These are phyloP conservation scores for Ceratocystis lukuohia DNA, from an alignment of 2,329 filamentous ascomycete genomes.

Conservation along the genomic window DNA sequence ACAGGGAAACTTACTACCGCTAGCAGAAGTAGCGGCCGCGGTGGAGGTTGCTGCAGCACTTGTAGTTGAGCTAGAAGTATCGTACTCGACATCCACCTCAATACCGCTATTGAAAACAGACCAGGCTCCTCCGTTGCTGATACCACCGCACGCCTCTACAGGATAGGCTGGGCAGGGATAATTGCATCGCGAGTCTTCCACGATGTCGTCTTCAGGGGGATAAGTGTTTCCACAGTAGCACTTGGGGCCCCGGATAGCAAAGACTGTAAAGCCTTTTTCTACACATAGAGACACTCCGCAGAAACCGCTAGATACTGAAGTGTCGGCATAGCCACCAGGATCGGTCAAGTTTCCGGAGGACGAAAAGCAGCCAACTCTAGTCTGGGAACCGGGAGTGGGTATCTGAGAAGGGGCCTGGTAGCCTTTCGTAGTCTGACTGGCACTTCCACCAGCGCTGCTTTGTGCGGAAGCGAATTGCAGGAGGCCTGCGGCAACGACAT, in stretches of 20 bases:
- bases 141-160: slow-evolving; percentile 44
- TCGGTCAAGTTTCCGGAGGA: slow-evolving; percentile 31
- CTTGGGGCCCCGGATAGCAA: slow-evolving; percentile 46
- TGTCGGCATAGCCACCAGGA: slow-evolving; percentile 21
- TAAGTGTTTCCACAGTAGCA: slow-evolving; percentile 64
- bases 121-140: slow-evolving; percentile 25
- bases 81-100: slow-evolving; percentile 29
- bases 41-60: slow-evolving; percentile 21
- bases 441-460: background rate
- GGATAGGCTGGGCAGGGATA: slow-evolving; percentile 51
- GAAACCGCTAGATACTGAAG: slow-evolving; percentile 28
- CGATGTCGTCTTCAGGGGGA: slow-evolving; percentile 43
- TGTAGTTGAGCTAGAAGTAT: slow-evolving; percentile 22
- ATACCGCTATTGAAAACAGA: slow-evolving; percentile 41
- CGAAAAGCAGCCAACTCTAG: slow-evolving; percentile 40
- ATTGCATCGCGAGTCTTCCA: slow-evolving; percentile 48
- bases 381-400: slow-evolving; percentile 29
- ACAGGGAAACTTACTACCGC: slow-evolving; percentile 10
- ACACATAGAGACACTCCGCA: slow-evolving; percentile 32
- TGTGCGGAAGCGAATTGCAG: slow-evolving; percentile 6
- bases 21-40: slow-evolving; percentile 23
- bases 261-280: slow-evolving; percentile 38
- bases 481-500: background rate
- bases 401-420: slow-evolving; percentile 25
- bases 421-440: slow-evolving; percentile 24